Base-by-base conservation (phyloP, 306 rosid genomes). In the Trifolium pratense region DNA sequence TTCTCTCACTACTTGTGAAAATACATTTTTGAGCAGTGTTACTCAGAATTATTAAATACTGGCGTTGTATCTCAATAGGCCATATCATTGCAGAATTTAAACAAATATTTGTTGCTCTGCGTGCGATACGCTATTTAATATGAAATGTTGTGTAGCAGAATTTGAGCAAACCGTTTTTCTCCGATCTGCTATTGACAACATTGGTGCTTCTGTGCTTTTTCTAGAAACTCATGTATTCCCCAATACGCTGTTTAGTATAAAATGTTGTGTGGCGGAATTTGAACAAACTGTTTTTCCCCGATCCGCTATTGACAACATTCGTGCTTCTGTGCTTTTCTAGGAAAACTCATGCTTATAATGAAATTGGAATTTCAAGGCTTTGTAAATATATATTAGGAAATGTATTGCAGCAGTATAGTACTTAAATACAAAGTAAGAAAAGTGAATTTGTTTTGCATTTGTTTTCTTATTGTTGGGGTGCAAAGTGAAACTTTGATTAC, bases 401-500 rank as follows among this genome's bases (percentile, higher is more conserved):
- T 26, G 31, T 26, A 26, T 3, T 69, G 57, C 29, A 71, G 32
- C 25, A 21, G 1, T 21, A 21, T 68, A 53, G 9, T 26, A 60
- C 31, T 70, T 46, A 20, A 36, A 36, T 5, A 18, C 16, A 9
- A 31, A 39, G 76, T 66, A 15, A 56, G 59, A 34, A 31, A 46
- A 48, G 56, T 40, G 31, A 40, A 23, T 66, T 57, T 46, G 9
- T 58, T 64, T 64, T 12, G 63, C 15, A 18, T 18, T 61, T 9
- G 29, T 62, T 25, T 48, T 39, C 52, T 69, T 61, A n/a, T 78
- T 66, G 9, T 11, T 9, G 2, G 36, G 48, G 46, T 81, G 56
- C 21, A 42, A 13, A 56, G 56, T 18, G 65, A 45, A 36, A 68
- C 29, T 20, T 68, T 11, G 15, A 29, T 48, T 5, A 25, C 46